A percentile compares a stretch with the other conserved stretches of the same genome.
Evolutionary conservation across 345 rosid genomes (phyloP).

Genomic region (Carallia brachiata): DNA sequence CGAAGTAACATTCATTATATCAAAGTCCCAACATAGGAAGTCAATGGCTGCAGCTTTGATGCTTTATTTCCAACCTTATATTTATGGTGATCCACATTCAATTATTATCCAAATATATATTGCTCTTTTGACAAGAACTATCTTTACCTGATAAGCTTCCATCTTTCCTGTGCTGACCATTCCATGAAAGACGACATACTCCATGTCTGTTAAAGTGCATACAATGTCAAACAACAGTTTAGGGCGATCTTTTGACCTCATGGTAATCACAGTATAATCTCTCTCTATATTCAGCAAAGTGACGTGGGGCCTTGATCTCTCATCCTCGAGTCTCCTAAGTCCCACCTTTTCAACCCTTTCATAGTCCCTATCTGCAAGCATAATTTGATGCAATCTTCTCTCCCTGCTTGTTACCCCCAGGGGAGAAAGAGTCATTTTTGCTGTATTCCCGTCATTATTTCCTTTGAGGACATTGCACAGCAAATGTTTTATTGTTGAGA

Average conservation of each 20-base stretch:
- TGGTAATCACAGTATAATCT: slow-evolving; percentile 75
- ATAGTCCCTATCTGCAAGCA: slow-evolving; percentile 91
- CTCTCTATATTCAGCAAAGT: slow-evolving; percentile 69
- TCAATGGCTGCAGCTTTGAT: not conserved
- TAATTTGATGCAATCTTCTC: slow-evolving; percentile 90
- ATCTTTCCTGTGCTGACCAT: slow-evolving; percentile 62
- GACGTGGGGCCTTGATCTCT: slow-evolving; percentile 54
- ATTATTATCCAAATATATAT: not conserved
- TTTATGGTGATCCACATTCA: not conserved
- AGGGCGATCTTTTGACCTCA: slow-evolving; percentile 83
- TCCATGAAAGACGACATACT: slow-evolving; percentile 88
- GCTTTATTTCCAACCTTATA: not conserved
- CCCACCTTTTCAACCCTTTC: slow-evolving; percentile 53
- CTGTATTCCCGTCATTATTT: slow-evolving; percentile 53
- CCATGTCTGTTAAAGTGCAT: slow-evolving; percentile 93
- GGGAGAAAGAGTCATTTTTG: slow-evolving; percentile 58
- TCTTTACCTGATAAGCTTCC: slow-evolving; percentile 83
- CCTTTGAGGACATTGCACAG: slow-evolving; percentile 67
- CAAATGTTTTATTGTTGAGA: slow-evolving; percentile 58
- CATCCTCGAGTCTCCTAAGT: slow-evolving; percentile 32
- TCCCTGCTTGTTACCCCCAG: slow-evolving; percentile 58
- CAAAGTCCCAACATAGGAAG: not conserved
- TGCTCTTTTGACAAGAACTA: slow-evolving; percentile 2
- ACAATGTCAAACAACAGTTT: slow-evolving; percentile 79
- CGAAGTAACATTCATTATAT: too few species aligned